Base-by-base conservation (phyloP, 192 early-diverging fungal species). In the Coemansia sp. region DNA sequence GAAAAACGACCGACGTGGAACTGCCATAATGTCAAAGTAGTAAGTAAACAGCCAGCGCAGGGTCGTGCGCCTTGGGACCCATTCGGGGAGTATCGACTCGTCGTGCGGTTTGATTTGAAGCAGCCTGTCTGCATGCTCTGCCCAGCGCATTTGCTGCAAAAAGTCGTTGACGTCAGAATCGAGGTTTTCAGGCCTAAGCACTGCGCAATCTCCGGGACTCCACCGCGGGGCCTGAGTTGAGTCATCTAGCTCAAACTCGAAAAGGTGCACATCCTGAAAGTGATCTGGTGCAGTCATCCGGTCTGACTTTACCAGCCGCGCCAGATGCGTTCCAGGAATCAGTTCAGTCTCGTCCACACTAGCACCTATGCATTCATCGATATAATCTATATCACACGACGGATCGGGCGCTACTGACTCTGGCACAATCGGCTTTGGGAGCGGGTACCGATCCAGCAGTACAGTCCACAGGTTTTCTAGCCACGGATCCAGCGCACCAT, bases 401-500 rank as follows among this genome's bases (percentile, higher is more conserved):
- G 79, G 59, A 11, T 59, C 45, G 0, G 79, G 79, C 32, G 54
- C 41, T 3, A 63, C 62, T 1, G 39, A 61, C 2, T 64, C 70
- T 1, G 65, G 57, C 4, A 76, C 22, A 15, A 59, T 48, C 2
- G 66, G 57, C 1, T 64, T 10, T 14, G 88, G 85, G 15, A 91
- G 59, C 11, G 95, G 94, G 64, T 73, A 89, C 39, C 66, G 59
- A 17, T 65, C 55, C 49, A 90, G 79, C 21, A 94, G 62, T 5
- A 67, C 75, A 19, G 73, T 62, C 94, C 94, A 98, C 59, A 97
- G 82, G 4, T 65, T 67, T 12, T 82, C 68, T 27, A 94, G 72
- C 97, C 97, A 99, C 19, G 93, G 94, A 57, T 93, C 89, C 59
- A 99, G 74, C 27, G 85, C 87, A 23, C 93, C 93, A 66, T 98